Conservation (phyloP, 1,284 basidiomycete species). For the Malassezia nana region DNA sequence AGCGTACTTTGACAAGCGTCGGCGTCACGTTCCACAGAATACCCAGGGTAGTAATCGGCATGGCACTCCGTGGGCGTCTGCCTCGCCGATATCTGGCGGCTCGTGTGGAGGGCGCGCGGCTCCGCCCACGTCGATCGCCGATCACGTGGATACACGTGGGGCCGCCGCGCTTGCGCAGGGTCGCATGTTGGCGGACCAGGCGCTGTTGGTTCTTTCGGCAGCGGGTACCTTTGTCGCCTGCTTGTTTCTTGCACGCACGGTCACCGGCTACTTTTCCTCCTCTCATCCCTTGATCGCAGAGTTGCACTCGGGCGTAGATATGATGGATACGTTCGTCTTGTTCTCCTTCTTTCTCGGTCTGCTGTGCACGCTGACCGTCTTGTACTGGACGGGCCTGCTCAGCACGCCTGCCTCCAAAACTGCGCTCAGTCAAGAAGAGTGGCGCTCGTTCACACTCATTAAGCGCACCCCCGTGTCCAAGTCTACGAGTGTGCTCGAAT, state of each 20-base stretch:
- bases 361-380: constrained; percentile 26
- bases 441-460: constrained; percentile 70
- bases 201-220: constrained; percentile 25
- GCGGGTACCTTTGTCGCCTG: constrained; percentile 26
- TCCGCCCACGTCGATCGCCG: not conserved
- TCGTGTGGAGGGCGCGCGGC: not conserved
- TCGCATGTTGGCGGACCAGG: constrained; percentile 19
- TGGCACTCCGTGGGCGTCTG: constrained; percentile 5
- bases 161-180: not conserved
- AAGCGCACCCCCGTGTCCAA: constrained; percentile 79
- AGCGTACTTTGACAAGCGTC: constrained; percentile 29
- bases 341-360: constrained; percentile 38
- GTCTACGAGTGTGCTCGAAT: constrained; percentile 73
- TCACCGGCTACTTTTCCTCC: constrained; percentile 12
- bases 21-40: constrained; percentile 34
- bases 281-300: constrained; percentile 25
- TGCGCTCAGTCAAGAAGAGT: constrained; percentile 63
- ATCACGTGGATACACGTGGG: constrained; percentile 9
- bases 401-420: constrained; percentile 48
- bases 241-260: not conserved
- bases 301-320: constrained; percentile 29
- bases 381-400: constrained; percentile 25
- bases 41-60: constrained; percentile 39
- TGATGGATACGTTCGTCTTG: constrained; percentile 39
- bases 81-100: not conserved